Evolutionary conservation across 164 flowering plant genomes (phyloP).

Genomic region (Akebia trifoliata): DNA sequence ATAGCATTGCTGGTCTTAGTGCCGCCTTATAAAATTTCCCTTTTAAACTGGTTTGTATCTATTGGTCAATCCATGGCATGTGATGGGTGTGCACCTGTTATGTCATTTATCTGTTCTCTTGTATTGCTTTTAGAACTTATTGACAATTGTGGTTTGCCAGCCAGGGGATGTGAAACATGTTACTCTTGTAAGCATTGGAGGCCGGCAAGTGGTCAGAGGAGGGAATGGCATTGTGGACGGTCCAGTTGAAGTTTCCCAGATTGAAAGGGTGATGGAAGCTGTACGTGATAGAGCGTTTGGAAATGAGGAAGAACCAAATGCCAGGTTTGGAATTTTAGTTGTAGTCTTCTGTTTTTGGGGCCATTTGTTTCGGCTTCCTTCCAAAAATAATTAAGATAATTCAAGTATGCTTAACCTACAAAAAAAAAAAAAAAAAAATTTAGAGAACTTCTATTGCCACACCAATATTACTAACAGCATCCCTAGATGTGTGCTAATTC

Average conservation of each 20-base stretch:
- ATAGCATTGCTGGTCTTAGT: not conserved
- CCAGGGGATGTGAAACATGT: conserved; percentile 84
- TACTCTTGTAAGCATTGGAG: conserved; percentile 71
- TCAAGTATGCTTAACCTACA: too few species aligned
- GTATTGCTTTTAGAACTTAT: conserved; percentile 1
- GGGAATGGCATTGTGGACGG: conserved; percentile 85
- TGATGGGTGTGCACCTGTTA: not conserved
- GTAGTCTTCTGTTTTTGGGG: conserved; percentile 3
- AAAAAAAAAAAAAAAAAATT: too few species aligned
- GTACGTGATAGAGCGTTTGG: conserved; percentile 34
- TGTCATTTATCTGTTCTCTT: not conserved
- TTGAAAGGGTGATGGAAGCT: conserved; percentile 39
- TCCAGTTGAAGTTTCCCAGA: conserved; percentile 38
- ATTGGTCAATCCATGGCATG: not conserved
- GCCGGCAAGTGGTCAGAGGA: conserved; percentile 67
- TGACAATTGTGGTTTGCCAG: conserved; percentile 30
- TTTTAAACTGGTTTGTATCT: not conserved
- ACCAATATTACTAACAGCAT: too few species aligned
- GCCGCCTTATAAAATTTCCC: not conserved
- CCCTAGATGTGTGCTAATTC: too few species aligned
- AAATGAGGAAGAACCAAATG: conserved; percentile 42
- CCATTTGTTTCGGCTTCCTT: conserved; percentile 1
- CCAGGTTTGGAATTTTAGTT: conserved; percentile 42
- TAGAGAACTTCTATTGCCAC: too few species aligned
- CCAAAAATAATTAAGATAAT: not conserved